Conservation (phyloP, 2,329 filamentous ascomycete species). For the Xylariaceae sp. region DNA sequence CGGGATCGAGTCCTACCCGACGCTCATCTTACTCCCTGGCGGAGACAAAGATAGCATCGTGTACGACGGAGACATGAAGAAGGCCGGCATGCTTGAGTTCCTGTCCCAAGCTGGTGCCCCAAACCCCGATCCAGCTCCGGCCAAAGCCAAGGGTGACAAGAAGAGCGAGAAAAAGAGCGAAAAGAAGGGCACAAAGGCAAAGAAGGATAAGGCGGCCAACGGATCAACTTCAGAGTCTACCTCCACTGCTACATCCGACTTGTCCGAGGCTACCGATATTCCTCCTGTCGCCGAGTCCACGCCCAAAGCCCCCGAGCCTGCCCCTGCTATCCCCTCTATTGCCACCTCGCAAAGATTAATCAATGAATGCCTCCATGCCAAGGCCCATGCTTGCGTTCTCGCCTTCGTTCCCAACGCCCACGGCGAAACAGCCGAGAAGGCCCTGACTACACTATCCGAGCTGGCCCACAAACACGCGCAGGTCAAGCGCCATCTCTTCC, state of each 20-base stretch:
- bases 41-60: constrained; percentile 63
- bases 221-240: constrained; percentile 26
- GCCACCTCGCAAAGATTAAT: constrained; percentile 60
- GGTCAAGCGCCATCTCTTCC: constrained; percentile 68
- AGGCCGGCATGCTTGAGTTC: constrained; percentile 76
- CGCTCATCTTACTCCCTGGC: constrained; percentile 73
- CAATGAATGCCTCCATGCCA: constrained; percentile 67
- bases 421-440: constrained; percentile 51
- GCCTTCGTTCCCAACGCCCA: constrained; percentile 59
- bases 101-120: constrained; percentile 73
- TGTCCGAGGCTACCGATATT: constrained; percentile 36
- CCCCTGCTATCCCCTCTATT: constrained; percentile 64
- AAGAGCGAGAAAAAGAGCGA: constrained; percentile 35
- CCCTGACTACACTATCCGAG: constrained; percentile 62
- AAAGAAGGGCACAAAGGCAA: constrained; percentile 4
- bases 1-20: constrained; percentile 72
- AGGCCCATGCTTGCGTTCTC: constrained; percentile 79
- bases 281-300: constrained; percentile 38
- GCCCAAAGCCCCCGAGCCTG: constrained; percentile 47
- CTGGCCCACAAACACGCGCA: constrained; percentile 72
- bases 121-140: constrained; percentile 61
- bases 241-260: constrained; percentile 37
- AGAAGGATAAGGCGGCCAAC: constrained; percentile 47
- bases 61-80: constrained; percentile 82
- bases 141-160: constrained; percentile 28